phyloP scores from a whole-genome alignment of 805 yeast species.

The Saccharomycopsis javanensis region DNA sequence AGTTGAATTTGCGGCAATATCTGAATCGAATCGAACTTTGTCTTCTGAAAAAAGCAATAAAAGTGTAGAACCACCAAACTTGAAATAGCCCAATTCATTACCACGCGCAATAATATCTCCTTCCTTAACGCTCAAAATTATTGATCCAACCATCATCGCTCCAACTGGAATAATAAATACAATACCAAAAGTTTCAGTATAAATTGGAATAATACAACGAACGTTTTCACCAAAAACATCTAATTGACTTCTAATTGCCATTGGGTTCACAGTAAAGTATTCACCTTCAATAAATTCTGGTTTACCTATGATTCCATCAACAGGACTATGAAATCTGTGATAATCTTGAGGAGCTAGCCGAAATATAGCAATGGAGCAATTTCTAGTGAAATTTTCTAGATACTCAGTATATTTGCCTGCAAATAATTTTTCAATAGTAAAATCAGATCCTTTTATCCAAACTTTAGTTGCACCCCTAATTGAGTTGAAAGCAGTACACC shows the following conservation, averaged over 20 bases:
- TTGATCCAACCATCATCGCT: constrained; percentile 98
- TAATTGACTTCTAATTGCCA: constrained; percentile 82
- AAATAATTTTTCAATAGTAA: constrained; percentile 55
- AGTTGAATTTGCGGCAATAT: constrained; percentile 56
- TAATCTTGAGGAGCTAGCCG: constrained; percentile 95
- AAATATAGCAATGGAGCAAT: constrained; percentile 66
- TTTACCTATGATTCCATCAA: constrained; percentile 60
- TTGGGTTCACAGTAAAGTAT: constrained; percentile 93
- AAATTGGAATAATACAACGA: constrained; percentile 66
- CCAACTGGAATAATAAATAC: constrained; percentile 79
- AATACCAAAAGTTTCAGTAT: constrained; percentile 66
- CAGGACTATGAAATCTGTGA: constrained; percentile 87
- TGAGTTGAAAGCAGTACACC: constrained; percentile 61
- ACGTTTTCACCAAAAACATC: constrained; percentile 93
- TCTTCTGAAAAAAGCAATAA: constrained; percentile 50
- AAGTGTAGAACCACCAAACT: constrained; percentile 92
- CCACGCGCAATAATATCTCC: constrained; percentile 55
- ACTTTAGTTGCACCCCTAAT: constrained; percentile 54
- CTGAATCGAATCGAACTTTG: constrained; percentile 56
- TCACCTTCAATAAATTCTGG: constrained; percentile 74
- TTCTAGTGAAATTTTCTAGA: constrained; percentile 33
- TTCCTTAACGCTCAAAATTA: constrained; percentile 53
- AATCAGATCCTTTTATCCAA: constrained; percentile 85
- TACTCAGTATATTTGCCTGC: constrained; percentile 33
- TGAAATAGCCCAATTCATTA: constrained; percentile 87